These are phyloP conservation scores for Boletellus ananas DNA, from an alignment of 768 basidiomycete genomes.

Conservation along the genomic window DNA sequence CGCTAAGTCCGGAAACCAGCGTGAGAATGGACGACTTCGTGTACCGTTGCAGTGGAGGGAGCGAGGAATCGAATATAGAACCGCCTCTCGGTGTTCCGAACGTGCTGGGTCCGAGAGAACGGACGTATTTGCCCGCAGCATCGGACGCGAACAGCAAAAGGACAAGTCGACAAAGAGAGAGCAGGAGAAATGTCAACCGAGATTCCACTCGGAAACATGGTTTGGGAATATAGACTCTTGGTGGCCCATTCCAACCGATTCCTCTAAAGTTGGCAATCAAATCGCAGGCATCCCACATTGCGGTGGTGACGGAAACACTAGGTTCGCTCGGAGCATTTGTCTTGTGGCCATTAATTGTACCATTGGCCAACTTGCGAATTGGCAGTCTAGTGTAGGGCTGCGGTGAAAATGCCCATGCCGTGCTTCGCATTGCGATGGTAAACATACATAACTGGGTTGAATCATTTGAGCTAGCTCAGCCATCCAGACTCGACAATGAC, in stretches of 20 bases:
- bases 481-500: no score
- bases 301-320: constrained; percentile 5
- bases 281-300: constrained; percentile 29
- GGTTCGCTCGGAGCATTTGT: not conserved
- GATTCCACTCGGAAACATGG: constrained; percentile 19
- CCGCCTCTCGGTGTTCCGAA: constrained; percentile 34
- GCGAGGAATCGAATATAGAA: constrained; percentile 35
- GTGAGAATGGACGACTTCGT: constrained; percentile 44
- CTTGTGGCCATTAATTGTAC: not conserved
- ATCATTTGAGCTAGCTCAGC: not conserved
- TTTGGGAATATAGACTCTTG: constrained; percentile 8
- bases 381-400: constrained; percentile 15
- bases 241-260: constrained; percentile 25
- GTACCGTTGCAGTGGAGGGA: constrained; percentile 33
- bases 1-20: constrained; percentile 38
- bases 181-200: constrained; percentile 11
- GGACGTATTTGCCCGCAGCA: not conserved
- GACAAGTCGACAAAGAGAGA: constrained; percentile 11
- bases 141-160: constrained; percentile 9
- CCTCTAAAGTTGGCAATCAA: constrained; percentile 23
- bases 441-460: constrained; percentile 24
- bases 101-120: constrained; percentile 37
- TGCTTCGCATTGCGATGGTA: constrained; percentile 22
- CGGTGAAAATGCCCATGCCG: constrained; percentile 18
- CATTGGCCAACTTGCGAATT: not conserved